Evolutionary conservation across 768 basidiomycete genomes (phyloP).

Genomic region (Boletus barrowsii): DNA sequence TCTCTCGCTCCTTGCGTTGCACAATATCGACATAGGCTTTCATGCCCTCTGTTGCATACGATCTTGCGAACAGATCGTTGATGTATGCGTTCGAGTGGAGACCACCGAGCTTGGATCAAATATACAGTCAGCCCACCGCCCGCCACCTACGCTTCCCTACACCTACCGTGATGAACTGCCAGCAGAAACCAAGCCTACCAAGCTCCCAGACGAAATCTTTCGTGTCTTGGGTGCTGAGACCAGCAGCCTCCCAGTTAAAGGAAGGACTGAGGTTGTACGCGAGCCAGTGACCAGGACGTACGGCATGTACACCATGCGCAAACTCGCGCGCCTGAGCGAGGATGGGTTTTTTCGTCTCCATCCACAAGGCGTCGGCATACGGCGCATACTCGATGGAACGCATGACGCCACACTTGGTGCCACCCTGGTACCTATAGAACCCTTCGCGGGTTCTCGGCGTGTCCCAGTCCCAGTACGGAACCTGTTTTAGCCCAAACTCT

Average conservation of each 20-base stretch:
- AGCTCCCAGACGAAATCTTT: conserved; percentile 87
- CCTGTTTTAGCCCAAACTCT: conserved; percentile 68
- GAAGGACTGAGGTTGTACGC: conserved; percentile 95
- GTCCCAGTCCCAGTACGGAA: conserved; percentile 96
- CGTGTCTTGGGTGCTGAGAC: conserved; percentile 83
- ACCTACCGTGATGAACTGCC: conserved; percentile 97
- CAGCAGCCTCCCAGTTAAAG: conserved; percentile 94
- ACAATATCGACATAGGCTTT: conserved; percentile 97
- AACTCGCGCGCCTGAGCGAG: conserved; percentile 90
- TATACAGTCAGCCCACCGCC: conserved; percentile 2
- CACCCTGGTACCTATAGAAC: conserved; percentile 96
- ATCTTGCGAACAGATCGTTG: conserved; percentile 85
- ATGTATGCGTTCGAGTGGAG: conserved; percentile 98
- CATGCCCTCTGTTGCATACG: conserved; percentile 94
- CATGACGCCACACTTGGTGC: conserved; percentile 90
- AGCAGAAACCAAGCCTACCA: conserved; percentile 93
- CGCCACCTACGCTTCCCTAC: neutral
- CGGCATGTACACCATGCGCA: conserved; percentile 80
- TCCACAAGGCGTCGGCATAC: conserved; percentile 90
- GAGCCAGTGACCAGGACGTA: conserved; percentile 87
- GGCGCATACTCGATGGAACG: conserved; percentile 92
- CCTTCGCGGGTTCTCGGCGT: conserved; percentile 92
- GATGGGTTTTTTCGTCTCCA: conserved; percentile 97
- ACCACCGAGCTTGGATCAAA: conserved; percentile 72
- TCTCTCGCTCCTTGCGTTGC: conserved; percentile 88